Conservation (phyloP, 306 rosid species). For the Begonia peltatifolia region DNA sequence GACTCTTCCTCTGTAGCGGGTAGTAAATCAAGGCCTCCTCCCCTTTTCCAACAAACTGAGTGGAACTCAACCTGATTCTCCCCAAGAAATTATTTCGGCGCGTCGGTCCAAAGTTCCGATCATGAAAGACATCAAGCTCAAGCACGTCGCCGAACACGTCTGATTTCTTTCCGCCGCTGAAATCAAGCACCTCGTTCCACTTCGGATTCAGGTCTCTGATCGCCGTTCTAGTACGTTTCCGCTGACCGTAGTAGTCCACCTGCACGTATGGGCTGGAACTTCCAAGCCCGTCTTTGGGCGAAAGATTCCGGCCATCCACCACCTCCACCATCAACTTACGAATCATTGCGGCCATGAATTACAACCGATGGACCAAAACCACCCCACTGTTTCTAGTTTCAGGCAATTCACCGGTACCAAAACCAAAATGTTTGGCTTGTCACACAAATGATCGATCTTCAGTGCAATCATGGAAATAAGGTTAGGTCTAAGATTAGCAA, state of each 20-base stretch:
- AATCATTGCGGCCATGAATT: conserved; percentile 18
- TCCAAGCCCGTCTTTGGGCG: conserved; percentile 67
- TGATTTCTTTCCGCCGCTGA: conserved; percentile 37
- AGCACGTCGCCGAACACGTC: conserved; percentile 47
- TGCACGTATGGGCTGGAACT: conserved; percentile 63
- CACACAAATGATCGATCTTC: too few relatives aligned
- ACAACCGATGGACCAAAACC: too few relatives aligned
- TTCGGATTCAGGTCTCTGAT: conserved; percentile 45
- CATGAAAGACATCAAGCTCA: conserved; percentile 56
- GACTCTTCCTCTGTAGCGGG: conserved; percentile 40
- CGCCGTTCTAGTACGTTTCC: conserved; percentile 33
- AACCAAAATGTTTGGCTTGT: too few relatives aligned
- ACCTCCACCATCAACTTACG: conserved; percentile 62
- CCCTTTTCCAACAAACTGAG: conserved; percentile 63
- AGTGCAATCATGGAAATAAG: too few relatives aligned
- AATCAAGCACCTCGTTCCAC: conserved; percentile 66
- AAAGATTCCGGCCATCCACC: conserved; percentile 66
- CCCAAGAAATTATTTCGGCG: conserved; percentile 54
- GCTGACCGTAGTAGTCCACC: conserved; percentile 61
- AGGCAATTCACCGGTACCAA: too few relatives aligned
- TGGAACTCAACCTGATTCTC: conserved; percentile 37
- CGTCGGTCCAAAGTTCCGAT: conserved; percentile 41
- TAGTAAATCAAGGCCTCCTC: conserved; percentile 83
- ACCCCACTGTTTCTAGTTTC: too few relatives aligned
- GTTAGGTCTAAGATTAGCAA: too few relatives aligned